These are phyloP conservation scores for Candida xiaguanensis DNA, from an alignment of 805 yeast genomes.

Conservation along the genomic window DNA sequence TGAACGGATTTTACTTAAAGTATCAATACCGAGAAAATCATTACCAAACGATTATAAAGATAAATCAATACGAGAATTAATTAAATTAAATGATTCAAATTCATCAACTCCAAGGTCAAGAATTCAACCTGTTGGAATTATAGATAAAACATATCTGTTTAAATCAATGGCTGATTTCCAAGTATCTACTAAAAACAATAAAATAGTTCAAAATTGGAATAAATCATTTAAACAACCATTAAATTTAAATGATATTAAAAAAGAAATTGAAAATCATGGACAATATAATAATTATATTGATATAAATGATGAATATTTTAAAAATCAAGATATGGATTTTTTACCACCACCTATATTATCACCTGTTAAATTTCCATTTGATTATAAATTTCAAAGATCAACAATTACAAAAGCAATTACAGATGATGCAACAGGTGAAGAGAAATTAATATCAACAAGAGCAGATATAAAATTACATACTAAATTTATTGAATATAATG, in stretches of 20 bases:
- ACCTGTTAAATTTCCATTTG: conserved; percentile 69
- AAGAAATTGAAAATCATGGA: conserved; percentile 21
- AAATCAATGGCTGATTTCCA: conserved; percentile 90
- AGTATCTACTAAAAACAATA: conserved; percentile 54
- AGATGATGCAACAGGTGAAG: conserved; percentile 57
- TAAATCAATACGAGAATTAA: conserved; percentile 38
- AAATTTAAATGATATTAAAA: conserved; percentile 22
- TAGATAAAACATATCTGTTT: conserved; percentile 69
- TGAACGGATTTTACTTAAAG: conserved; percentile 57
- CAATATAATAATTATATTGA: conserved; percentile 22
- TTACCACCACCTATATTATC: conserved; percentile 89
- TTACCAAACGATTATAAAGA: conserved; percentile 38
- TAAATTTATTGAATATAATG: conserved; percentile 46
- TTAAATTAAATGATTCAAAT: conserved; percentile 25
- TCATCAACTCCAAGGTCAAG: conserved; percentile 26
- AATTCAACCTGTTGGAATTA: conserved; percentile 61
- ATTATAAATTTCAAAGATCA: conserved; percentile 74
- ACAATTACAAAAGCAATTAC: conserved; percentile 49
- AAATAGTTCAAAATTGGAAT: conserved; percentile 25
- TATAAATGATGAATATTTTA: conserved; percentile 15
- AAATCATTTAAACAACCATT: conserved; percentile 19
- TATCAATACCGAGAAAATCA: conserved; percentile 56
- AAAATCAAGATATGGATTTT: conserved; percentile 48
- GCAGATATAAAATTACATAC: conserved; percentile 50
- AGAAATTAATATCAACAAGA: conserved; percentile 44